Percentiles rank a stretch among this genome's conserved stretches.
These are phyloP conservation scores for Stereocaulon alpinum DNA, from an alignment of 495 filamentous ascomycete genomes.

Conservation along the genomic window DNA sequence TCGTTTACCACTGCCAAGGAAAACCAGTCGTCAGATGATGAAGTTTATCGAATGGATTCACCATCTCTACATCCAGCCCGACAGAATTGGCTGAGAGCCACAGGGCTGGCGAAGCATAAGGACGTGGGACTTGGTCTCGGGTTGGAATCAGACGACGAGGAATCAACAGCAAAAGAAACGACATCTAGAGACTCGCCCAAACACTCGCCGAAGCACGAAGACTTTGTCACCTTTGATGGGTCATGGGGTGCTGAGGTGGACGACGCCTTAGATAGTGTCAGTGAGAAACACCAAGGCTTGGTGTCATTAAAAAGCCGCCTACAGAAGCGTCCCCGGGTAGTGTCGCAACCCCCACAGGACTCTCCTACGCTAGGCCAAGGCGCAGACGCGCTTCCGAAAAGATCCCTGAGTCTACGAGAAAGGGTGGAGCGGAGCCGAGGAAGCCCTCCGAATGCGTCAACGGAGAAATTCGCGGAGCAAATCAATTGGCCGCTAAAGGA, in stretches of 20 bases:
- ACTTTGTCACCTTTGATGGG: conserved; percentile 25
- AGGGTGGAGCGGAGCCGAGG: conserved; percentile 27
- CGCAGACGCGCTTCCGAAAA: conserved; percentile 23
- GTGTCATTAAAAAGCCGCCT: not conserved
- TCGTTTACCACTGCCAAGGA: conserved; percentile 68
- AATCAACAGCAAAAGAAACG: conserved; percentile 10
- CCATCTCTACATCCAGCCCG: conserved; percentile 31
- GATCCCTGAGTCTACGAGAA: conserved; percentile 30
- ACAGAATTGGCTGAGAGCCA: conserved; percentile 25
- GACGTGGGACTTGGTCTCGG: conserved; percentile 42
- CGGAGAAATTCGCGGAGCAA: conserved; percentile 33
- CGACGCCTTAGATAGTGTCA: conserved; percentile 10
- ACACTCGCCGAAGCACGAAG: conserved; percentile 2
- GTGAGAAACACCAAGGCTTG: conserved; percentile 11
- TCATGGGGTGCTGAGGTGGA: conserved; percentile 23
- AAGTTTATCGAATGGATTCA: conserved; percentile 41
- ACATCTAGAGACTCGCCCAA: conserved; percentile 5
- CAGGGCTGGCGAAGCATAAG: conserved; percentile 19
- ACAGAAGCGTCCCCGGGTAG: not conserved
- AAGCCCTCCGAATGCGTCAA: conserved; percentile 24
- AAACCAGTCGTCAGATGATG: conserved; percentile 51
- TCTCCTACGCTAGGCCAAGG: conserved; percentile 4
- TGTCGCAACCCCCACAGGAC: conserved; percentile 1
- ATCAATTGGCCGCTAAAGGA: conserved; percentile 36
- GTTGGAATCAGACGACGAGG: conserved; percentile 33